phyloP scores from a whole-genome alignment of 345 rosid species.

The Garcia nutans region DNA sequence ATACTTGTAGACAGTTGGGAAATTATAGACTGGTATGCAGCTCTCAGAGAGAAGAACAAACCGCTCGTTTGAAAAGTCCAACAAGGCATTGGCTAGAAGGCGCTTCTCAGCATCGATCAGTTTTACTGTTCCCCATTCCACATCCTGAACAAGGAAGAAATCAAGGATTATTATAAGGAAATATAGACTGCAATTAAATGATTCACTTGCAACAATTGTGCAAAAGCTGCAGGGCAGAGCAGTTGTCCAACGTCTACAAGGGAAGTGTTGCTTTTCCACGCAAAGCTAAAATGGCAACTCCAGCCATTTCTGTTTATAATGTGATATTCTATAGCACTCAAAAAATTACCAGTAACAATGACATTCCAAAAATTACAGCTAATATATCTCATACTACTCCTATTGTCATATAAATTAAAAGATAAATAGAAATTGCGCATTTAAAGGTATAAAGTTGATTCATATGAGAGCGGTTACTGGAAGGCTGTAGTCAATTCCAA shows the following conservation, averaged over 20 bases:
- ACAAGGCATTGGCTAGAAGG: slow-evolving; percentile 80
- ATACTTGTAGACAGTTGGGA: slow-evolving; percentile 72
- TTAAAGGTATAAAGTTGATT: background rate
- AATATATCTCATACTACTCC: background rate
- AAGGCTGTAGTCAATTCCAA: background rate
- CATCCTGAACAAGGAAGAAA: slow-evolving; percentile 47
- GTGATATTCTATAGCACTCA: background rate
- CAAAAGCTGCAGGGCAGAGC: background rate
- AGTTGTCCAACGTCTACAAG: background rate
- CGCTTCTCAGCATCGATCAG: slow-evolving; percentile 88
- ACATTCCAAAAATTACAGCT: background rate
- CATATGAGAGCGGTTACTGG: background rate
- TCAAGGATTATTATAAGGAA: background rate
- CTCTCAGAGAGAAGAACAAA: slow-evolving; percentile 92
- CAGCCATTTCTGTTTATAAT: background rate
- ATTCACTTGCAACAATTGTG: background rate
- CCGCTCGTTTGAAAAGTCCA: slow-evolving; percentile 83
- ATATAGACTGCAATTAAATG: background rate
- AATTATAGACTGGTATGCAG: slow-evolving; percentile 87
- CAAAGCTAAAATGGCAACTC: background rate
- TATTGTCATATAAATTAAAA: background rate
- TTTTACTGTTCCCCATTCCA: slow-evolving; percentile 73
- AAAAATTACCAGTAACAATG: background rate
- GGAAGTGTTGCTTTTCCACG: background rate
- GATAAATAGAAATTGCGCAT: background rate